Evolutionary conservation across 306 rosid genomes (phyloP), one percentile per base, ranked within the genome.

Genomic region (Prunus kanzakura): DNA sequence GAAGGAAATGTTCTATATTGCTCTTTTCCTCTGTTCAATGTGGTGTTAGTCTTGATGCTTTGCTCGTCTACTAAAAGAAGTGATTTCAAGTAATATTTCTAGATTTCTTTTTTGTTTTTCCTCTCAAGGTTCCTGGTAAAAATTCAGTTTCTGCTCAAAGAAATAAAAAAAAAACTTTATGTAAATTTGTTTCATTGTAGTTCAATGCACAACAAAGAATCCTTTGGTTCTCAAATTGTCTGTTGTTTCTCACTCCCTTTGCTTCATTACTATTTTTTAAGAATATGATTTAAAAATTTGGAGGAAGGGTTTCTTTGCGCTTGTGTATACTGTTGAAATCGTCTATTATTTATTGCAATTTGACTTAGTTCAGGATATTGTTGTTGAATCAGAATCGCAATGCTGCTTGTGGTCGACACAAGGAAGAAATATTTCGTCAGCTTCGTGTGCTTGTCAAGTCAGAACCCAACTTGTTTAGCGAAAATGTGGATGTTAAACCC

Each of bases 341-440:
- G 19, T 71, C 67, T 78, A 61, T 61, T 60, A 47, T 60, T 57
- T 79, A 51, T 74, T 78, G 61, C 50, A 76, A 80, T 9, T 79
- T 83, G 75, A 84, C 79, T 81, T 84, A 72, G 79, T 79, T 85
- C 38, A 29, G 83, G 75, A 58, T 88, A 50, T 63, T 84, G 80
- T 87, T 83, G 38, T 93, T 89, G 86, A 74, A 80, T 78, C 87
- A 93, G 98, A 85, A 91, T 80, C 97, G 93, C 2, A 91, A 91
- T 79, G 88, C 95, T 81, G 86, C 90, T 63, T 91, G 97, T 79
- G 98, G 98, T 23, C 78, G 20, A 57, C 87, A 88, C 86, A 89
- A 67, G 85, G 97, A 91, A 71, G 96, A 93, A 79, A 84, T 89
- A 77, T 84, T 89, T 27, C n/a, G 63, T 75, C 98, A 93, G 87